Evolutionary conservation across 495 filamentous ascomycete species (phyloP).

Genomic region (Aspergillus incahuasiensis): DNA sequence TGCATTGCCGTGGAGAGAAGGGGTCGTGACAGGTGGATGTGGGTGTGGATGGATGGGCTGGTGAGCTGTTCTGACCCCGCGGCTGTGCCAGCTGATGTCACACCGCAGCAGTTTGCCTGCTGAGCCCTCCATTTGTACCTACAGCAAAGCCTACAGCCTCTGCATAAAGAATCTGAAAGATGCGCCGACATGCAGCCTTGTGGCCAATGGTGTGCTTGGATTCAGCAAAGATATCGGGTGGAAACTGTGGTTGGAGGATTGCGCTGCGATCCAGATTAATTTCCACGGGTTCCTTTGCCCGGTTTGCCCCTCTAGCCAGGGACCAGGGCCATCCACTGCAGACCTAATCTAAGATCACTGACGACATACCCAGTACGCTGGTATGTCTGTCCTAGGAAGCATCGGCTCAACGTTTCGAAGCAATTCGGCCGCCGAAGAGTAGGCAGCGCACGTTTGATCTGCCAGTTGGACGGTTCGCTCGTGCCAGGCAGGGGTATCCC

Average conservation of each 20-base stretch:
- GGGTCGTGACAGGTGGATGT: not conserved
- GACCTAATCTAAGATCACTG: too few species aligned
- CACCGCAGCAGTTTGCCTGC: constrained; percentile 17
- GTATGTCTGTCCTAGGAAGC: not conserved
- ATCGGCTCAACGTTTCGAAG: not conserved
- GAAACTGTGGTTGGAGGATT: not conserved
- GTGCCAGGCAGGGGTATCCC: not conserved
- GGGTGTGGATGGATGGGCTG: not conserved
- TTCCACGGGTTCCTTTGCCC: not conserved
- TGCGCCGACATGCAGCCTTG: not conserved
- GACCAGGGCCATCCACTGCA: too few species aligned
- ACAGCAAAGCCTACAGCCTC: not conserved
- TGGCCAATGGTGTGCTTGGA: not conserved
- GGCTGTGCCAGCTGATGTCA: constrained; percentile 27
- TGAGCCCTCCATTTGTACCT: constrained; percentile 1
- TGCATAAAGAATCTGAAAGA: not conserved
- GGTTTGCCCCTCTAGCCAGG: not conserved
- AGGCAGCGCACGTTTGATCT: not conserved
- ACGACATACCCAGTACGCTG: not conserved
- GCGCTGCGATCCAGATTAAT: constrained; percentile 1
- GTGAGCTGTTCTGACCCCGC: constrained; percentile 19
- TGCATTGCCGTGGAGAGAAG: not conserved
- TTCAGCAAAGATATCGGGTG: not conserved
- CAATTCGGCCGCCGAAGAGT: not conserved
- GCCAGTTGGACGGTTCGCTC: not conserved